Evolutionary conservation across 2,329 filamentous ascomycete species (phyloP).

Genomic region (Neofusicoccum kwambonambiense): DNA sequence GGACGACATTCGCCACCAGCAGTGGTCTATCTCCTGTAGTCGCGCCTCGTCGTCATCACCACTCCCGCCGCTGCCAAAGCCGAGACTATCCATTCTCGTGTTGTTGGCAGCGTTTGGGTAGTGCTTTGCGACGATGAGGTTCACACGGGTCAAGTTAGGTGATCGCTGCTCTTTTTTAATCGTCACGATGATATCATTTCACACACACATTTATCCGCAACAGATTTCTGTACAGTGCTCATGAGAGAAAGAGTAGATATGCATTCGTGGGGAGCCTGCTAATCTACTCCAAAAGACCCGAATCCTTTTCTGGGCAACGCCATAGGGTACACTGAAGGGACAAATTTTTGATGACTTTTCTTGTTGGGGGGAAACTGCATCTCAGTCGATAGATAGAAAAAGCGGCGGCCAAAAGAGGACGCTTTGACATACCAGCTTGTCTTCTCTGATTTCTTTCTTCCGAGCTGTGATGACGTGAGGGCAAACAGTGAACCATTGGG

Average conservation of each 20-base stretch:
- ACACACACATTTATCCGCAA: neutral
- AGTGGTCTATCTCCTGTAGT: constrained; percentile 63
- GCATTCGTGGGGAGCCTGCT: neutral
- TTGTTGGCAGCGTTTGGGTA: constrained; percentile 19
- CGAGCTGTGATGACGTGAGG: neutral
- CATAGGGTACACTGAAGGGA: neutral
- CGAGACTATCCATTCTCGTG: constrained; percentile 43
- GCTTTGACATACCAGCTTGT: constrained; percentile 17
- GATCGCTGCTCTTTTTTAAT: constrained; percentile 50
- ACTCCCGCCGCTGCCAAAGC: neutral
- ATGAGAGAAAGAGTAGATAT: neutral
- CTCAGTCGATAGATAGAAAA: constrained; percentile 1
- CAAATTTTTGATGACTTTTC: neutral
- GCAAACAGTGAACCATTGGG: neutral
- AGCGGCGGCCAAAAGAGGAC: neutral
- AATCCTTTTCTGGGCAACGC: neutral
- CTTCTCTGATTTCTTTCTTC: neutral
- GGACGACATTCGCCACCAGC: constrained; percentile 55
- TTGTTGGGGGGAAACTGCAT: neutral
- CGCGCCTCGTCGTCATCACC: constrained; percentile 24
- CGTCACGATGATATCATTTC: neutral
- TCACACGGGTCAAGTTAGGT: constrained; percentile 60
- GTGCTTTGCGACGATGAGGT: neutral
- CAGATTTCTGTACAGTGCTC: neutral
- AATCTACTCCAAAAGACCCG: neutral